Evolutionary conservation across 208 protist species (phyloP).

Genomic region (Sergeia podlipaevii): DNA sequence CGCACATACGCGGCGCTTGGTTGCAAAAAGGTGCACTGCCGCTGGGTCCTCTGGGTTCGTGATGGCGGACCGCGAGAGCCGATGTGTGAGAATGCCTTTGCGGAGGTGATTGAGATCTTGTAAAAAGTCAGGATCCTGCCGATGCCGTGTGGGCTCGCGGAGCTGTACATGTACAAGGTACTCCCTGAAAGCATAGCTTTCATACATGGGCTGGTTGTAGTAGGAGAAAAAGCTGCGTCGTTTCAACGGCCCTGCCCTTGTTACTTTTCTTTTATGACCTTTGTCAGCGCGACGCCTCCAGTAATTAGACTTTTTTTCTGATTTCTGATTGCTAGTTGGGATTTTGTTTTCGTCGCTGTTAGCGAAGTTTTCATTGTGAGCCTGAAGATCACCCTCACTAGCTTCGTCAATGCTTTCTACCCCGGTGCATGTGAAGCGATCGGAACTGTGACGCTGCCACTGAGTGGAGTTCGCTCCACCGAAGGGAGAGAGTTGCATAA

Average conservation of each 20-base stretch:
- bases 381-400: too few relatives aligned
- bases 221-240: slow-evolving; percentile 27
- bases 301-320: too few relatives aligned
- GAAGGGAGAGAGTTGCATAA: slow-evolving; percentile 69
- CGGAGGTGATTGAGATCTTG: slow-evolving; percentile 64
- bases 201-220: slow-evolving; percentile 48
- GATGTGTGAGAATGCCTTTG: slow-evolving; percentile 46
- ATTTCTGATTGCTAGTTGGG: too few relatives aligned
- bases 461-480: not conserved
- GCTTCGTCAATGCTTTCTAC: slow-evolving; percentile 5
- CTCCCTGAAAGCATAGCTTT: slow-evolving; percentile 55
- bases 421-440: slow-evolving; percentile 3
- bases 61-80: slow-evolving; percentile 52
- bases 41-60: slow-evolving; percentile 41
- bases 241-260: too few relatives aligned
- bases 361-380: too few relatives aligned
- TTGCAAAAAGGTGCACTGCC: slow-evolving; percentile 74
- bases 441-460: not conserved
- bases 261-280: too few relatives aligned
- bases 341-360: too few relatives aligned
- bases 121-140: slow-evolving; percentile 43
- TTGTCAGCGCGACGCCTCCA: too few relatives aligned
- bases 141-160: slow-evolving; percentile 34
- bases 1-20: slow-evolving; percentile 44
- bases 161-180: slow-evolving; percentile 68